Percentiles rank a stretch among this genome's conserved stretches.
phyloP scores from a whole-genome alignment of 2,329 filamentous ascomycete species.

The Calonectria fujianensis region DNA sequence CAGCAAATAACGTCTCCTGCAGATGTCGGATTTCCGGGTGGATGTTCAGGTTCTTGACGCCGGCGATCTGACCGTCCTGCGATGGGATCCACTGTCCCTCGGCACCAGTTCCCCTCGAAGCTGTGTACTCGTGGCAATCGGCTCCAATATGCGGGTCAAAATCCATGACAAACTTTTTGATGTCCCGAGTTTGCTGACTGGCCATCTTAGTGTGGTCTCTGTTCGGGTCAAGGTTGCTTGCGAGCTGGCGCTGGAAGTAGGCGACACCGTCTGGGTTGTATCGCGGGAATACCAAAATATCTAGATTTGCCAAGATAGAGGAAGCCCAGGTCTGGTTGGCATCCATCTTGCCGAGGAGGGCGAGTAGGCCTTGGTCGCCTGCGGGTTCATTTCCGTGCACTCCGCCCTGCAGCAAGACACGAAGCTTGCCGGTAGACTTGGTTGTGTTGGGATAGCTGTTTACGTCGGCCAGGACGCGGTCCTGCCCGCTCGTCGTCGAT shows the following conservation, averaged over 20 bases:
- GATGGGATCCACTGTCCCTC: constrained; percentile 51
- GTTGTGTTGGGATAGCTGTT: constrained; percentile 32
- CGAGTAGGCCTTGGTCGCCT: constrained; percentile 54
- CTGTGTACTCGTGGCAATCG: constrained; percentile 55
- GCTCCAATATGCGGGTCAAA: constrained; percentile 54
- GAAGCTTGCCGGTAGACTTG: constrained; percentile 51
- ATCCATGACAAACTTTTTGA: constrained; percentile 50
- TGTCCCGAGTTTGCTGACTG: constrained; percentile 50
- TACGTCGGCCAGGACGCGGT: background rate
- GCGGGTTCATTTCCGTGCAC: constrained; percentile 57
- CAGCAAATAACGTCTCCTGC: constrained; percentile 47
- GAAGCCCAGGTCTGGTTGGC: constrained; percentile 52
- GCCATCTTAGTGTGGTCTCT: constrained; percentile 55
- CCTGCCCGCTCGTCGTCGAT: constrained; percentile 12
- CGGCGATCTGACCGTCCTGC: constrained; percentile 53
- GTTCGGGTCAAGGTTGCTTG: constrained; percentile 55
- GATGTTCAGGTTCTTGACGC: constrained; percentile 56
- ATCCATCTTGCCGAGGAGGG: constrained; percentile 54
- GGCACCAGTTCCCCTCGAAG: constrained; percentile 51
- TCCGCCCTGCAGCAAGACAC: constrained; percentile 54
- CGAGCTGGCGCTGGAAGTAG: constrained; percentile 55
- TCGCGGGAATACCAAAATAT: constrained; percentile 55
- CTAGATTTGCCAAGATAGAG: constrained; percentile 53
- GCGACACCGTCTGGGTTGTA: constrained; percentile 57
- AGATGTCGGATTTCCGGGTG: constrained; percentile 54